Evolutionary conservation across 768 basidiomycete genomes (phyloP), one percentile per base, ranked within the genome.

Genomic region (Kwoniella dendrophila): DNA sequence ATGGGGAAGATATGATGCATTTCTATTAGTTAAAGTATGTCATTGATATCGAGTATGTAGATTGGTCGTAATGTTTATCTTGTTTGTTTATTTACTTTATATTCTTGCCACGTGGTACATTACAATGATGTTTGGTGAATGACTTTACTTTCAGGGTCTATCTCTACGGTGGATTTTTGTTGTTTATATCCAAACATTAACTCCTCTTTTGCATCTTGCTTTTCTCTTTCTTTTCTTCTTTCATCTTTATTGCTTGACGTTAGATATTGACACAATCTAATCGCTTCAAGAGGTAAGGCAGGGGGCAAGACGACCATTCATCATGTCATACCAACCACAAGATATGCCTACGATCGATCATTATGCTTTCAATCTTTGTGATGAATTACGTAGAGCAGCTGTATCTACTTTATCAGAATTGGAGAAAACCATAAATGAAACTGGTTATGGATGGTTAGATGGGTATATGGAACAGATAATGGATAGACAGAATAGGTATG

Each of bases 391-490:
- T 30, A 50, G 55, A 7, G 71, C 68, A 24, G 73, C 72, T 6
- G 59, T 60, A 24, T 43, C 56, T 16, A 63, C 59, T 4, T 44
- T 78, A 40, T 55, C 67, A 3, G 55, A 58, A 41, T 63, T 78
- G 45, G 71, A 70, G 49, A 61, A 67, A n/a, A 63, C 67, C 22
- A 75, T 78, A 30, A 62, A 64, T n/a, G 62, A 58, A 1, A 51
- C 64, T n/a, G 77, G 77, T 18, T 77, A 77, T 64, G 70, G 57
- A 22, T 78, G 77, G 77, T 61, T 78, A 12, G 70, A 78, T 58
- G 71, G 62, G 24, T 75, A 76, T 53, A 72, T 76, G 69, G 66
- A 71, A 20, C 59, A 66, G 11, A 66, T 77, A 40, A 58, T 74
- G 57, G 62, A 63, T 51, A 50, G 66, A 27, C 29, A 54, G 32